Conservation (phyloP, 2,329 filamentous ascomycete genomes). For the Pseudogymnoascus sp. region DNA sequence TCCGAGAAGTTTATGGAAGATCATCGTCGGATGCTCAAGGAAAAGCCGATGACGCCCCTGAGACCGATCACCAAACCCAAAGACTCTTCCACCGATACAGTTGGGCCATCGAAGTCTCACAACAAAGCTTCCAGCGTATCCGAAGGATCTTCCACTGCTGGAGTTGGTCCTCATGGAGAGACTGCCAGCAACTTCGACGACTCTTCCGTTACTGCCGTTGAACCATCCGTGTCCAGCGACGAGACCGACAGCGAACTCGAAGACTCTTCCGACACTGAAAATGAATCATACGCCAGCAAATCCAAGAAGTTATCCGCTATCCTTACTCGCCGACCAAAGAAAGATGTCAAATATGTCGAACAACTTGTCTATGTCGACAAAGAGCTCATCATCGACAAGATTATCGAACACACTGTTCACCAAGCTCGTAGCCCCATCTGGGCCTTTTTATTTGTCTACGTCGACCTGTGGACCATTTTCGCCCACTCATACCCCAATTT, state of each 20-base stretch:
- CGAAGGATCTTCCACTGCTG: background rate
- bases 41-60: background rate
- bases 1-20: constrained; percentile 3
- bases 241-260: background rate
- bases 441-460: background rate
- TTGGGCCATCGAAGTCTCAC: background rate
- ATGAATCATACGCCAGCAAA: background rate
- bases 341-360: background rate
- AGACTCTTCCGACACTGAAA: background rate
- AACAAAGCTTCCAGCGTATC: background rate
- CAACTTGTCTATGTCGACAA: background rate
- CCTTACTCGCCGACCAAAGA: background rate
- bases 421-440: background rate
- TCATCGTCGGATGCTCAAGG: background rate
- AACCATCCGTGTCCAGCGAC: background rate
- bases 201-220: background rate
- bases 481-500: background rate
- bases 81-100: background rate
- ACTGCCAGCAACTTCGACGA: background rate
- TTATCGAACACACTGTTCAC: background rate
- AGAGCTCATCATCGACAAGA: background rate
- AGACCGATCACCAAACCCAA: background rate
- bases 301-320: background rate
- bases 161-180: background rate
- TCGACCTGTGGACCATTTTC: background rate